Evolutionary conservation across 441 rosid species (phyloP), one percentile per base, ranked within the genome.

Genomic region (Populus hybrid): DNA sequence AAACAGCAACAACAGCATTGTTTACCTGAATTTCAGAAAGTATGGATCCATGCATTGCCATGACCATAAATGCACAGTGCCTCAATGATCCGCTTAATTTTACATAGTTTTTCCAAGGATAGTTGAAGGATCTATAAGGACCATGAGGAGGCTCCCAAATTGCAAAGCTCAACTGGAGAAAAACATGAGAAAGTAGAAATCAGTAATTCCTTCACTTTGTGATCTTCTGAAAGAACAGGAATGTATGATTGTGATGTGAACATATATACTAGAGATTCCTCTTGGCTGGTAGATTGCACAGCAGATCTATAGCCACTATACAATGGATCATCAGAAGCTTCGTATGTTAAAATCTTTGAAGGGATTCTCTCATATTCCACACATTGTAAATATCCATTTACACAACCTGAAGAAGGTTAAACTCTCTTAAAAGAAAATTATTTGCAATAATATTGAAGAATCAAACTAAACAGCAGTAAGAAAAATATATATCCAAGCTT

Each of bases 101-200:
- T 69, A 87, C 87, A 64, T 86, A 92, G 79, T 81, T 87, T 74
- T 82, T 79, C 97, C 94, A 90, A 0, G 94, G 97, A 79, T 90
- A 90, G 4, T 81, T 82, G 78, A 85, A 85, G 35, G 81, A 80
- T 79, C 75, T 85, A 14, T 89, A 92, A 18, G 84, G 90, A 42
- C 94, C 97, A 71, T 92, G 96, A 36, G 96, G 93, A 46, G 97
- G 97, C 83, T 92, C 97, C 97, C 97, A 92, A 57, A 84, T 83
- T 10, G 97, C 97, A 80, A 90, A 92, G 46, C 84, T 93, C 64
- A 89, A 77, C 97, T 92, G 87, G 83, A 54, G 61, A 72, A 76
- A 77, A 78, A 73, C 12, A 11, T 71, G 59, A 46, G 3, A 18
- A 38, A 57, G 34, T 40, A 36, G 3, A 66, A 59, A 20, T 21